Evolutionary conservation across 78 protist genomes (phyloP).

Genomic region (Tieghemostelium lacteum): DNA sequence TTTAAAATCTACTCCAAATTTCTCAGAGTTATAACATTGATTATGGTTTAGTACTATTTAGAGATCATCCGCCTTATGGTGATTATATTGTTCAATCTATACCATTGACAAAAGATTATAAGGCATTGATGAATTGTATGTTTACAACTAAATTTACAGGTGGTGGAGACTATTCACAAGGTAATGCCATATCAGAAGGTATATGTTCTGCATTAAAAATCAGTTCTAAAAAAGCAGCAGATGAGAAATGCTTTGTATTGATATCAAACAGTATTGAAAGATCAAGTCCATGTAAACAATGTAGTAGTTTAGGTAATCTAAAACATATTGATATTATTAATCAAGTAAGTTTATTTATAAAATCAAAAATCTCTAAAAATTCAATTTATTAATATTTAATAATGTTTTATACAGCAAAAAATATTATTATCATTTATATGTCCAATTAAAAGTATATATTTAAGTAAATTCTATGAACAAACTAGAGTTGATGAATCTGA

Average conservation of each 20-base stretch:
- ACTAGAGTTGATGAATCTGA: neutral
- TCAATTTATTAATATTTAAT: neutral
- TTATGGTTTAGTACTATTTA: conserved; percentile 52
- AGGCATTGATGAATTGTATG: conserved; percentile 22
- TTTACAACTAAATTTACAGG: conserved; percentile 35
- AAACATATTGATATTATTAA: conserved; percentile 35
- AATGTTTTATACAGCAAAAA: conserved; percentile 22
- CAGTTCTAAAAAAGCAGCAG: conserved; percentile 9
- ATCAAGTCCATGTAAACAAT: conserved; percentile 28
- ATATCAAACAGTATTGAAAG: conserved; percentile 57
- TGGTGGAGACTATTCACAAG: conserved; percentile 47
- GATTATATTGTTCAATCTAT: conserved; percentile 48
- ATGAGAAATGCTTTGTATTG: conserved; percentile 52
- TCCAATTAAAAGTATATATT: conserved; percentile 33
- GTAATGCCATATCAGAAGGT: conserved; percentile 53
- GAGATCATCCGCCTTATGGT: conserved; percentile 71
- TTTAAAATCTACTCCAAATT: neutral
- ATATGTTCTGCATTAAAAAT: conserved; percentile 39
- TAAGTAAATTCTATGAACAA: neutral
- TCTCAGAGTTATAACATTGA: conserved; percentile 22
- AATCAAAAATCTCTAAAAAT: neutral
- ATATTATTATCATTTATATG: conserved; percentile 38
- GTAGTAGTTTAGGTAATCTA: conserved; percentile 21
- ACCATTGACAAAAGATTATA: conserved; percentile 40
- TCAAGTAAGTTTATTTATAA: conserved; percentile 11